Evolutionary conservation across 306 rosid species (phyloP).

Genomic region (Cucurbita ficifolia): DNA sequence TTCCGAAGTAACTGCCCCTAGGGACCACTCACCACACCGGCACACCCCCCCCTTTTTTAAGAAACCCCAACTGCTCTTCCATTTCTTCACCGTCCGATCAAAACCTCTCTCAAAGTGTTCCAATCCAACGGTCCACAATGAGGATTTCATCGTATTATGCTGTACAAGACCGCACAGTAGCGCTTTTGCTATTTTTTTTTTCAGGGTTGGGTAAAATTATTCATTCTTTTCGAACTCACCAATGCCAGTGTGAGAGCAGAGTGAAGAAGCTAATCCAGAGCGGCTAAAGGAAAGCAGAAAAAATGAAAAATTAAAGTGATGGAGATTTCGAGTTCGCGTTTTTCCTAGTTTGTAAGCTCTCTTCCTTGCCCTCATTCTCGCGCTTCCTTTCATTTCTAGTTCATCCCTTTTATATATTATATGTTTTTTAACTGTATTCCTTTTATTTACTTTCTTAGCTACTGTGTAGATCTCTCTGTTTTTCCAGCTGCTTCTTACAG

Average conservation of each 20-base stretch:
- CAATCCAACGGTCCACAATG: background rate
- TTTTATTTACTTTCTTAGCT: background rate
- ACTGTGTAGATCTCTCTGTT: slow-evolving; percentile 8
- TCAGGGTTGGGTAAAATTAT: background rate
- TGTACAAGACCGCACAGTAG: background rate
- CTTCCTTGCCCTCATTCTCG: background rate
- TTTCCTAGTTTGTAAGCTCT: slow-evolving; percentile 3
- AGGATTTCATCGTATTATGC: background rate
- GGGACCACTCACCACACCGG: background rate
- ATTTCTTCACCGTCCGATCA: background rate
- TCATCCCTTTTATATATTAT: background rate
- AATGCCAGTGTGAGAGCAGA: background rate
- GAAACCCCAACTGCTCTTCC: background rate
- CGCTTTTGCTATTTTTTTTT: background rate
- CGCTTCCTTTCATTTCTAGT: background rate
- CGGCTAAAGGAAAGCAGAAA: background rate
- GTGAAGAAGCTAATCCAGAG: slow-evolving; percentile 3
- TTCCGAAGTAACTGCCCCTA: slow-evolving; percentile 7
- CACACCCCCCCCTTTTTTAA: background rate
- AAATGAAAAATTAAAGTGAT: background rate
- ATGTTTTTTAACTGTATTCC: background rate
- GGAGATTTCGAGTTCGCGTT: slow-evolving; percentile 3
- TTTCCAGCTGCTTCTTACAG: background rate
- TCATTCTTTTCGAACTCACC: background rate
- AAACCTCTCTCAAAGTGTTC: background rate